Base-by-base conservation (phyloP, 306 rosid genomes). In the Lathyrus sativus region DNA sequence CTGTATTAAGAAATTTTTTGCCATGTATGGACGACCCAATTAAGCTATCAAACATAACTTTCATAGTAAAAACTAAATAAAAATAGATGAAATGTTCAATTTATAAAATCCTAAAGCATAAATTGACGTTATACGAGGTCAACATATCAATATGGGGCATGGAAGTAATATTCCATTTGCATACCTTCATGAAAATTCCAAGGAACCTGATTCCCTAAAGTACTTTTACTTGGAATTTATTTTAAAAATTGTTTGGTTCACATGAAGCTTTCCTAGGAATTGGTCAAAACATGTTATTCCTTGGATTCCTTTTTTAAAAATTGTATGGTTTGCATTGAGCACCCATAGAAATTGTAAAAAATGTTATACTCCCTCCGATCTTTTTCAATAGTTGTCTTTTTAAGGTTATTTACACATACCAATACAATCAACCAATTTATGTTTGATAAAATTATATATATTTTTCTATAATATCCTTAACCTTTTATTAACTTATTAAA, bases 121-220 rank as follows among this genome's bases (percentile, higher is more conserved):
- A 26, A 67, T 58, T 70, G 45, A 31, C 55, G 6, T 9, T 57
- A 57, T 31, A 58, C 28, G 66, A 11, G 37, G 61, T 50, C 72
- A 11, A 14, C 54, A 14, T 56, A 43, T 9, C 31, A 14, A 42
- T 54, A n/a, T 56, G 19, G 57, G 44, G 56, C 10, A 3, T 24
- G 65, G 15, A 68, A 24, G 41, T 8, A 35, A 67, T 45, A 51
- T 67, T 12, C 50, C 62, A 67, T n/a, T 67, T 67, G 28, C 28
- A 54, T 26, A 24, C 51, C 28, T 38, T 43, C 38, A 9, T 38
- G 24, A 37, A 54, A 39, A 33, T 33, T 33, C 48, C 19, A 18
- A 11, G 41, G 42, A 68, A 54, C 53, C 38, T 24, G 43, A 54
- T 68, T 68, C 63, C 64, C 3, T 2, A 15, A 33, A 48, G 22